phyloP scores from a whole-genome alignment of 1,284 basidiomycete species.

The Boletus semigastroideus region DNA sequence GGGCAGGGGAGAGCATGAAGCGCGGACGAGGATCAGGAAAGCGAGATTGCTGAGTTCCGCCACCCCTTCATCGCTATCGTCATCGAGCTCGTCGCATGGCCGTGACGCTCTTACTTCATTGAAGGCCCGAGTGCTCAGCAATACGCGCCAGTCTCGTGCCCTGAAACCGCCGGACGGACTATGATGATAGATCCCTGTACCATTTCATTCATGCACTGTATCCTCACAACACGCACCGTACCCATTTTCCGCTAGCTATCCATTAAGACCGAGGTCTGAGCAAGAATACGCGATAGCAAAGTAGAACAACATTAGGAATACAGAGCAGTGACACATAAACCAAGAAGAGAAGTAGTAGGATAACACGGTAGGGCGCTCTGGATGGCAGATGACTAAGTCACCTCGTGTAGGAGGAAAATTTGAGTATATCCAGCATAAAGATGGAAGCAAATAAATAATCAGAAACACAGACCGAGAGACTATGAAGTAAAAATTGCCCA shows the following conservation, averaged over 20 bases:
- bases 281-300: constrained; percentile 40
- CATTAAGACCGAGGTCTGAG: constrained; percentile 38
- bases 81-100: constrained; percentile 17
- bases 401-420: constrained; percentile 12
- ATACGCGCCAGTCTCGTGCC: constrained; percentile 41
- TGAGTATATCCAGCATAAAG: constrained; percentile 41
- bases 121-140: constrained; percentile 56
- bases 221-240: constrained; percentile 13
- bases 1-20: constrained; percentile 44
- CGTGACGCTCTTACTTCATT: constrained; percentile 42
- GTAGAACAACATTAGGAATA: constrained; percentile 41
- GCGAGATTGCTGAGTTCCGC: constrained; percentile 44
- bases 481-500: constrained; percentile 70
- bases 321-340: constrained; percentile 38
- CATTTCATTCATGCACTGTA: constrained; percentile 9
- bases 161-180: constrained; percentile 25
- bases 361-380: constrained; percentile 25
- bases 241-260: constrained; percentile 23
- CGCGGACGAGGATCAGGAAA: constrained; percentile 45
- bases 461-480: constrained; percentile 26
- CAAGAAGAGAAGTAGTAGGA: constrained; percentile 36
- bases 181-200: constrained; percentile 2
- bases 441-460: constrained; percentile 38
- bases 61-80: constrained; percentile 7
- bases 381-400: constrained; percentile 13